A percentile compares a stretch with the other conserved stretches of the same genome.
Conservation (phyloP, 345 rosid species). For the Jatropha curcas region DNA sequence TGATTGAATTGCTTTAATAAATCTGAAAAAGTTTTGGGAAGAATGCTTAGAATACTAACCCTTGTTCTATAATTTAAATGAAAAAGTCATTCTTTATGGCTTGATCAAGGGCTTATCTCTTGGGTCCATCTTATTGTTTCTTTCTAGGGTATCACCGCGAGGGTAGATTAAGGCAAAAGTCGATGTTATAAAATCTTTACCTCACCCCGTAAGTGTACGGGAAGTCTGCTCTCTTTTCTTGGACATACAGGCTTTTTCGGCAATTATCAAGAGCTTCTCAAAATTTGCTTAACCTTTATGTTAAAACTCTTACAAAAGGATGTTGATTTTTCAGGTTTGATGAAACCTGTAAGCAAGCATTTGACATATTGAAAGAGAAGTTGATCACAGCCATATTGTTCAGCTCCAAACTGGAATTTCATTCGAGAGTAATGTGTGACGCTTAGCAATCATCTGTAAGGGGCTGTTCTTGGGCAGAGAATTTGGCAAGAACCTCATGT, state of each 20-base stretch:
- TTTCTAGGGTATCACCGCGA: not conserved
- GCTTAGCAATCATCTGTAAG: too few relatives aligned
- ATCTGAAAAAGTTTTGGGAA: too few relatives aligned
- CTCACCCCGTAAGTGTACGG: too few relatives aligned
- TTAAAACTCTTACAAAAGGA: not conserved
- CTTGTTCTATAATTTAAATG: too few relatives aligned
- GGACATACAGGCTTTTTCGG: constrained; percentile 2
- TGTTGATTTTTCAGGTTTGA: not conserved
- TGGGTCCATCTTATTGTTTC: not conserved
- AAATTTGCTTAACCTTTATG: not conserved
- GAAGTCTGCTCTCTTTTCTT: not conserved
- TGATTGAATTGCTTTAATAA: too few relatives aligned
- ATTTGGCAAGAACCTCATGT: not conserved
- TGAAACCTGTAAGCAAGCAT: not conserved
- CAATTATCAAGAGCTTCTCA: not conserved
- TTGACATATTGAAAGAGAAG: not conserved
- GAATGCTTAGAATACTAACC: too few relatives aligned
- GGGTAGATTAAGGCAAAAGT: constrained; percentile 1
- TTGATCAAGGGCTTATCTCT: too few relatives aligned
- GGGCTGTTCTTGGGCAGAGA: too few relatives aligned
- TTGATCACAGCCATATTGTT: too few relatives aligned
- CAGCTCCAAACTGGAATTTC: too few relatives aligned
- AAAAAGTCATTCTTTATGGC: too few relatives aligned
- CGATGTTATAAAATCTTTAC: not conserved
- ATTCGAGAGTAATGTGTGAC: too few relatives aligned